Percentiles rank a stretch among this genome's conserved stretches.
Conservation (phyloP, 2,329 filamentous ascomycete genomes). For the Hysterium pulicare region DNA sequence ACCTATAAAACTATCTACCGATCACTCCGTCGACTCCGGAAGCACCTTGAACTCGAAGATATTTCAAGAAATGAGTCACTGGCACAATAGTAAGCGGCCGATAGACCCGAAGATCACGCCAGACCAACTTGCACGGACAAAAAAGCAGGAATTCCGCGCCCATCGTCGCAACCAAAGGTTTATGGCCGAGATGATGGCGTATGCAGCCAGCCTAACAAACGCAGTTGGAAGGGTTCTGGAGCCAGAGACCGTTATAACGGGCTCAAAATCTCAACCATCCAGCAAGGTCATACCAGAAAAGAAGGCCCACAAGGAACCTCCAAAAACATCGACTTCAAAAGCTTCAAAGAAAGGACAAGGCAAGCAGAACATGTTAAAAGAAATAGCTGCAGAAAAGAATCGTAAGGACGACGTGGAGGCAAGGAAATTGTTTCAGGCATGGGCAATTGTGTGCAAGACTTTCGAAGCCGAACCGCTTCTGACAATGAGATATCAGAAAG, state of each 20-base stretch:
- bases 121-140: conserved; percentile 27
- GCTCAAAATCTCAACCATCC: conserved; percentile 14
- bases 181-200: conserved; percentile 65
- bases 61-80: conserved; percentile 54
- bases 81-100: conserved; percentile 59
- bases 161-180: conserved; percentile 58
- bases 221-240: conserved; percentile 60
- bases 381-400: conserved; percentile 41
- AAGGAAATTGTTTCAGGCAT: conserved; percentile 44
- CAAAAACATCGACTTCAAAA: conserved; percentile 12
- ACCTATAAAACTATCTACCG: conserved; percentile 40
- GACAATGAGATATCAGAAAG: conserved; percentile 48
- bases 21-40: conserved; percentile 29
- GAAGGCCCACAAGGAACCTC: conserved; percentile 21
- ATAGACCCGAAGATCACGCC: conserved; percentile 41
- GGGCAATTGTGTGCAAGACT: conserved; percentile 44
- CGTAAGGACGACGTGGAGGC: conserved; percentile 41
- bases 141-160: conserved; percentile 36
- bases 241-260: conserved; percentile 61
- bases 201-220: conserved; percentile 68
- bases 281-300: conserved; percentile 10
- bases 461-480: conserved; percentile 47
- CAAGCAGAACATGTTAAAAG: conserved; percentile 45
- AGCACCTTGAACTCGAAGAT: conserved; percentile 30
- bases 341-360: conserved; percentile 30